Evolutionary conservation across 257 asterid genomes (phyloP), one percentile per base, ranked within the genome.

Genomic region (Scutellaria baicalensis): DNA sequence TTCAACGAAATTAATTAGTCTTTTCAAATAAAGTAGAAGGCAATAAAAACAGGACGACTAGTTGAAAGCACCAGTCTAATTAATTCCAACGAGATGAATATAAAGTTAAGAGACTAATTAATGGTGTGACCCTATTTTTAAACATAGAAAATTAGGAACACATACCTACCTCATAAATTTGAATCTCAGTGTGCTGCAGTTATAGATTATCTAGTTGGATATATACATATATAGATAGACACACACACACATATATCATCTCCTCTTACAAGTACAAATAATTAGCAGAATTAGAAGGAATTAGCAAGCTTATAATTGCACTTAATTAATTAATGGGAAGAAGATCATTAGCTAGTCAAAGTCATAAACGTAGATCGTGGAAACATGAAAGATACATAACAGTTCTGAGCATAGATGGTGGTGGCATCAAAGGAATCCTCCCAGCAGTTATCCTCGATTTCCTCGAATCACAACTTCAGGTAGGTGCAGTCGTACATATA

Each of bases 361-460:
- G 33, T 5, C 33, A 27, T 27, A 49, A 49, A 13, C 9, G 55
- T 9, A 23, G 23, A 40, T 16, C 55, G 8, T n/a, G n/a, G n/a
- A 52, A 20, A 18, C 59, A 44, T 39, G 73, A 79, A 3, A 59
- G 81, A 1, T 52, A 16, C 57, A 55, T 88, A 68, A 88, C 92
- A 7, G 76, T 85, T 8, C 85, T 88, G 13, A 88, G 92, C 83
- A 84, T 88, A n/a, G 95, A 88, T 42, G 92, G 92, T 6, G 92
- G 95, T 49, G 92, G 92, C 14, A 62, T 87, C 33, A 85, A 85
- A 67, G 89, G 94, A 14, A 50, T 84, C 27, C 69, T 82, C 47
- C 86, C 90, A 0, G 88, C 83, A 0, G 75, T 75, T 11, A 54
- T 86, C 71, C 86, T 84, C 14, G 85, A 73, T 2, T 82, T 65